phyloP scores from a whole-genome alignment of 768 basidiomycete genomes.

The Phylloporus sp. region DNA sequence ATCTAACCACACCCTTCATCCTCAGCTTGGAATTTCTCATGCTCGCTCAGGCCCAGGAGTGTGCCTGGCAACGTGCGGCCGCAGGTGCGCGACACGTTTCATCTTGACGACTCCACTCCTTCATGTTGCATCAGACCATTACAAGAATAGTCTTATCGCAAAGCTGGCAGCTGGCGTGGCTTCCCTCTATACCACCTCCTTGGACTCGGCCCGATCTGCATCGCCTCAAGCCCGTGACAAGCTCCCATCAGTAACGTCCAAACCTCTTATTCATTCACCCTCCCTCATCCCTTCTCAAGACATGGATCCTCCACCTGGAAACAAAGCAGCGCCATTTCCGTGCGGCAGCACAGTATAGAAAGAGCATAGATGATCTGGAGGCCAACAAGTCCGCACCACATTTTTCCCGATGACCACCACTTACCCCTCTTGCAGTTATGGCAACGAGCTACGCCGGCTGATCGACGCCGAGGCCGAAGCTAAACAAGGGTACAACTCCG shows the following conservation, averaged over 20 bases:
- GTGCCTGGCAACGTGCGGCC: conserved; percentile 90
- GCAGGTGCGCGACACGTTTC: conserved; percentile 45
- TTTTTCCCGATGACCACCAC: neutral
- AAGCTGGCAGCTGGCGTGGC: conserved; percentile 76
- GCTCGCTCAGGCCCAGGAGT: conserved; percentile 95
- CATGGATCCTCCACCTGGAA: conserved; percentile 76
- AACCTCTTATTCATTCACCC: neutral
- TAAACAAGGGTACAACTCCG: conserved; percentile 64
- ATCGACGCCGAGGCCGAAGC: conserved; percentile 59
- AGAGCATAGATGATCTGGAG: conserved; percentile 85
- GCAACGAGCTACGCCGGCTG: conserved; percentile 78
- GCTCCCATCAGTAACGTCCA: conserved; percentile 49
- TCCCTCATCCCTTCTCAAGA: conserved; percentile 33
- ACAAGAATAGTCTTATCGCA: conserved; percentile 79
- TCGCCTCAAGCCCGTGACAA: conserved; percentile 39
- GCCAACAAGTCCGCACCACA: conserved; percentile 50
- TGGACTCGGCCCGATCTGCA: conserved; percentile 40
- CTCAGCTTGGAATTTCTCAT: conserved; percentile 67
- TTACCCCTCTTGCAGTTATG: conserved; percentile 56
- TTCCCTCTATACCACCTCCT: conserved; percentile 56
- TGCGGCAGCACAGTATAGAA: conserved; percentile 84
- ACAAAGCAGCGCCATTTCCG: conserved; percentile 82
- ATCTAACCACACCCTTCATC: conserved; percentile 61
- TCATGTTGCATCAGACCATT: conserved; percentile 41
- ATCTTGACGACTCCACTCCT: neutral